A percentile compares a stretch with the other conserved stretches of the same genome.
Conservation (phyloP, 176 grass and related monocot genomes). For the Canna indica region DNA sequence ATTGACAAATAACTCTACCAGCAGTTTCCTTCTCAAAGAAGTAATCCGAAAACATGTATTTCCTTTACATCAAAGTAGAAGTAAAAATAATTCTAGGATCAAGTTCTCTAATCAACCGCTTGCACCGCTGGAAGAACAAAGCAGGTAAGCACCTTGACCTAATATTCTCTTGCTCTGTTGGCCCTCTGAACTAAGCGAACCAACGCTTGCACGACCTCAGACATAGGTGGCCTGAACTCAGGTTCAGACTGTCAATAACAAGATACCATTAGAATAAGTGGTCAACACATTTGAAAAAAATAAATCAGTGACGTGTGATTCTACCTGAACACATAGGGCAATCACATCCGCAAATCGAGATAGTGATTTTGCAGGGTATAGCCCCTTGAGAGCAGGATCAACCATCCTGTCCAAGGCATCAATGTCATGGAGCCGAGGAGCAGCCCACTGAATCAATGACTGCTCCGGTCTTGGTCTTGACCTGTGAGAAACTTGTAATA, state of each 20-base stretch:
- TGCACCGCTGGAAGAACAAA: too few species aligned
- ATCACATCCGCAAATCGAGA: slow-evolving; percentile 66
- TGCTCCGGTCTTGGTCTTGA: slow-evolving; percentile 48
- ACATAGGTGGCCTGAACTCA: slow-evolving; percentile 75
- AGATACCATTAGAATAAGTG: background rate
- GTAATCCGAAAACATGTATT: too few species aligned
- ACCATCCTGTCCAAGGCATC: slow-evolving; percentile 75
- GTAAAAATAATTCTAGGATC: too few species aligned
- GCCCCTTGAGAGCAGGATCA: slow-evolving; percentile 55
- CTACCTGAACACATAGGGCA: slow-evolving; percentile 66
- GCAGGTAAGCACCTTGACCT: too few species aligned
- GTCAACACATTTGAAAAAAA: slow-evolving; percentile 2
- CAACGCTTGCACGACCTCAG: slow-evolving; percentile 65
- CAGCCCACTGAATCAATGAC: slow-evolving; percentile 51
- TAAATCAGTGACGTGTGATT: too few species aligned
- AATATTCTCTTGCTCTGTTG: slow-evolving; percentile 59
- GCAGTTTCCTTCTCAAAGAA: too few species aligned
- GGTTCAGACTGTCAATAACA: slow-evolving; percentile 43
- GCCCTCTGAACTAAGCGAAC: slow-evolving; percentile 71
- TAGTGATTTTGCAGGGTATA: slow-evolving; percentile 70
- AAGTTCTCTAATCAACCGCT: too few species aligned
- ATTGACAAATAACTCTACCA: too few species aligned
- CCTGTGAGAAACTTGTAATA: slow-evolving; percentile 33
- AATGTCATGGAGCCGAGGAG: slow-evolving; percentile 70
- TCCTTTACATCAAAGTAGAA: too few species aligned